Evolutionary conservation across 257 asterid species (phyloP).

Genomic region (Thymus quinquecostatus): DNA sequence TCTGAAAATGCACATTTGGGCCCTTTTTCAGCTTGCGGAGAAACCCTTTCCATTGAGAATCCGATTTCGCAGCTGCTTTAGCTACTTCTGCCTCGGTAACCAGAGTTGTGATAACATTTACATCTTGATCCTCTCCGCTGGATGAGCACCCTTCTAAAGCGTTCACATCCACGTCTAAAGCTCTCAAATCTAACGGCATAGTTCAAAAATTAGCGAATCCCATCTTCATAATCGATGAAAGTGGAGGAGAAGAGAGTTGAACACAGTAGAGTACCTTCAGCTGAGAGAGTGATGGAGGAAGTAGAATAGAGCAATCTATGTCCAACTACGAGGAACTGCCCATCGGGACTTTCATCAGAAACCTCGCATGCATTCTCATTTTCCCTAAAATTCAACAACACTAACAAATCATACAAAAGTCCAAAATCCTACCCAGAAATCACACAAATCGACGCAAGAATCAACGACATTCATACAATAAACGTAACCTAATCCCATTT

Average conservation of each 20-base stretch:
- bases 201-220: constrained; percentile 5
- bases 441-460: neutral
- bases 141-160: constrained; percentile 39
- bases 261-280: constrained; percentile 60
- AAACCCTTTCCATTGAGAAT: constrained; percentile 86
- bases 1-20: constrained; percentile 51
- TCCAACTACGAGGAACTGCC: constrained; percentile 56
- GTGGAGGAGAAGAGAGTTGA: constrained; percentile 3
- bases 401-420: neutral
- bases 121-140: constrained; percentile 47
- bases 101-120: constrained; percentile 42
- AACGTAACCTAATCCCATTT: constrained; percentile 1
- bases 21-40: constrained; percentile 79
- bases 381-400: constrained; percentile 35
- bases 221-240: constrained; percentile 6
- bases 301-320: constrained; percentile 61
- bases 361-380: constrained; percentile 49
- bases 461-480: neutral
- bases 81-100: constrained; percentile 47
- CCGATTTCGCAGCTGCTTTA: constrained; percentile 37
- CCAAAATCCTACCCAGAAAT: constrained; percentile 8
- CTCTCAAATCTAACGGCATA: constrained; percentile 51
- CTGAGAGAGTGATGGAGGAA: constrained; percentile 73
- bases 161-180: constrained; percentile 44
- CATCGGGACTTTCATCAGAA: constrained; percentile 56